Conservation (phyloP, 2,329 filamentous ascomycete species). For the Biscogniauxia mediterranea region DNA sequence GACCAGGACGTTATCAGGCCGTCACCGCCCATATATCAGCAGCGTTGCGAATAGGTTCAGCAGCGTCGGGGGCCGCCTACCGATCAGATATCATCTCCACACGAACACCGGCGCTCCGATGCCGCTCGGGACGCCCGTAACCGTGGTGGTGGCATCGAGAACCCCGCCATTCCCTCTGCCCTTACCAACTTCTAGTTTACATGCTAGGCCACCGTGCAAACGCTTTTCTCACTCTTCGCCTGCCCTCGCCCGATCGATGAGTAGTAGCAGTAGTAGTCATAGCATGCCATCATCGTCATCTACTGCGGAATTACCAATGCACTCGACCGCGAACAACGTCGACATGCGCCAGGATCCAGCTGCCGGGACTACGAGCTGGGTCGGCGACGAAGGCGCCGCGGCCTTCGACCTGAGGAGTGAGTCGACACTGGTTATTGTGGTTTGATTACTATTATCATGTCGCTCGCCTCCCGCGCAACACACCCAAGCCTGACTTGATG, state of each 20-base stretch:
- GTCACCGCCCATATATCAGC: neutral
- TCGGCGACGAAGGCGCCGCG: constrained; percentile 31
- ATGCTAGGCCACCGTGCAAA: neutral
- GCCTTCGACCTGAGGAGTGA: constrained; percentile 34
- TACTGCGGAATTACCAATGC: neutral
- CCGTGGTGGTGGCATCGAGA: neutral
- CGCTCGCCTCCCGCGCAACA: neutral
- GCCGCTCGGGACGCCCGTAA: neutral
- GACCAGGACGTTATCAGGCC: neutral
- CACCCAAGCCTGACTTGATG: neutral
- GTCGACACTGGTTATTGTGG: constrained; percentile 4
- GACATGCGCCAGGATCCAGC: constrained; percentile 5
- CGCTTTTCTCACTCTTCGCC: neutral
- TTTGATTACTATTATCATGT: neutral
- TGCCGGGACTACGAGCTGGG: constrained; percentile 25
- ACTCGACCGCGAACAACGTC: neutral
- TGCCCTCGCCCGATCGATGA: neutral
- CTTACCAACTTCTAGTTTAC: neutral
- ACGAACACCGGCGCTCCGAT: neutral
- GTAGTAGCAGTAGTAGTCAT: neutral
- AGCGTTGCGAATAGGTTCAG: neutral
- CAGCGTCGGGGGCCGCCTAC: neutral
- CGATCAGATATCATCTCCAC: neutral
- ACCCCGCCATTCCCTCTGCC: neutral
- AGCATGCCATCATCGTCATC: neutral